Evolutionary conservation across 768 basidiomycete species (phyloP), one percentile per base, ranked within the genome.

Genomic region (Mrakia blollopis): DNA sequence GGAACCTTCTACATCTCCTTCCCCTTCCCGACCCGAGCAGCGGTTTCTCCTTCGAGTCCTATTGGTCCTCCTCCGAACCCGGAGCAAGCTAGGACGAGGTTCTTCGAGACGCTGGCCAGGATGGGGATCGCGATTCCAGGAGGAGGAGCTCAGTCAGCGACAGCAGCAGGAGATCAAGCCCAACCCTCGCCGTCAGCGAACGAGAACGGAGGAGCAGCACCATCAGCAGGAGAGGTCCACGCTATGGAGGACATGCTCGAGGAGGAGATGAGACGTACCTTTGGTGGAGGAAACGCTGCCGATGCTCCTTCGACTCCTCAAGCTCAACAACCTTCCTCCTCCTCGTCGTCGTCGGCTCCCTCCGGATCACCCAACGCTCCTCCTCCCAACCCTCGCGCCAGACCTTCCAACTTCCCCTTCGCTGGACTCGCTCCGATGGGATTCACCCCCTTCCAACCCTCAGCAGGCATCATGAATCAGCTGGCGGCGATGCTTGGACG

Each of bases 391-490:
- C 37, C 65, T 14, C 39, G 21, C 37, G 65, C 44, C 39, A 18
- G 65, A 68, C 65, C 35, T 9, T 68, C 65, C 65, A 68, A 68
- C 37, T 68, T 68, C 35, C 65, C 65, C 35, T 68, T 68, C 37
- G 65, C 65, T 37, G 65, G 65, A 39, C 25, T 68, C 65, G 39
- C 39, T 35, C 65, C 65, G 37, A 39, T 68, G 37, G 23, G 37
- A 1, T 41, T 68, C 37, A 37, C 18, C 25, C 25, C 44, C 65
- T 4, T 14, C 23, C 63, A 18, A 23, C 39, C 65, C 7, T 68
- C 65, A 16, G 35, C 16, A 16, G 35, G 14, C 3, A 35, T 67
- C 35, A 35, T 68, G 35, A 39, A 35, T n/a, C 65, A 68, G 39
- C 65, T 68, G 39, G 65, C 63, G 1, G 63, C 35, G 11, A 23